phyloP scores from a whole-genome alignment of 1,284 basidiomycete species.

The Rhodotorula mucilaginosa region DNA sequence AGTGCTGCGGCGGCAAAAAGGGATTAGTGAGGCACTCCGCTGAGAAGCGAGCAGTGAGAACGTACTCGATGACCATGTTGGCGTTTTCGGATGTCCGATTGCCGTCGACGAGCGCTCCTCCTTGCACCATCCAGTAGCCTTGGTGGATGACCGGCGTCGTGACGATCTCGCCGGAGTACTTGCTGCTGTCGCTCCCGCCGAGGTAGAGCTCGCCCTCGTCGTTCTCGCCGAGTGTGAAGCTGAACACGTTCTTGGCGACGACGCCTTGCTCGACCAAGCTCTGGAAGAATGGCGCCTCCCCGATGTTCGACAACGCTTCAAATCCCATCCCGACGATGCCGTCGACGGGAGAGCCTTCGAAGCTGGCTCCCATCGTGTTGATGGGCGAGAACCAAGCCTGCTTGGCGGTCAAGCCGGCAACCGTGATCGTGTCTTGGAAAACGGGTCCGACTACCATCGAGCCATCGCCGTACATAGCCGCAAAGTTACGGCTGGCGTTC shows the following conservation, averaged over 20 bases:
- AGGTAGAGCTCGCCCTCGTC: slow-evolving; percentile 56
- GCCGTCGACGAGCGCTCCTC: slow-evolving; percentile 18
- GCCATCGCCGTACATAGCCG: slow-evolving; percentile 59
- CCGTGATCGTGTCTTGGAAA: slow-evolving; percentile 56
- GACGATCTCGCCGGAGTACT: slow-evolving; percentile 2
- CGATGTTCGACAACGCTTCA: slow-evolving; percentile 40
- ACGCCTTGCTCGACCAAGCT: slow-evolving; percentile 46
- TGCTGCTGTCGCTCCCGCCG: slow-evolving; percentile 55
- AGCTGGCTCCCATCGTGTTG: slow-evolving; percentile 40
- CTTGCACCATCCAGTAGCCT: slow-evolving; percentile 46
- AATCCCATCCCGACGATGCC: slow-evolving; percentile 49
- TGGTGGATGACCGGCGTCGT: slow-evolving; percentile 9
- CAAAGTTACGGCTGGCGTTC: slow-evolving; percentile 49
- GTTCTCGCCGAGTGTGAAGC: slow-evolving; percentile 55
- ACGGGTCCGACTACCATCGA: slow-evolving; percentile 58
- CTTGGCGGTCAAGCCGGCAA: slow-evolving; percentile 48
- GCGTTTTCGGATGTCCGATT: slow-evolving; percentile 28
- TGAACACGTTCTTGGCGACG: slow-evolving; percentile 55
- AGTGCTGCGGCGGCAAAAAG: slow-evolving; percentile 42
- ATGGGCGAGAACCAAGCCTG: slow-evolving; percentile 49
- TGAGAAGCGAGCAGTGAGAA: too few relatives aligned
- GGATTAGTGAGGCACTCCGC: background rate
- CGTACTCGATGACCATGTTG: slow-evolving; percentile 54
- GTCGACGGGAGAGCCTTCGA: slow-evolving; percentile 39
- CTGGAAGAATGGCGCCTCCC: slow-evolving; percentile 42